Evolutionary conservation across 2,329 filamentous ascomycete genomes (phyloP), one percentile per base, ranked within the genome.

Genomic region (Alternaria arborescens): DNA sequence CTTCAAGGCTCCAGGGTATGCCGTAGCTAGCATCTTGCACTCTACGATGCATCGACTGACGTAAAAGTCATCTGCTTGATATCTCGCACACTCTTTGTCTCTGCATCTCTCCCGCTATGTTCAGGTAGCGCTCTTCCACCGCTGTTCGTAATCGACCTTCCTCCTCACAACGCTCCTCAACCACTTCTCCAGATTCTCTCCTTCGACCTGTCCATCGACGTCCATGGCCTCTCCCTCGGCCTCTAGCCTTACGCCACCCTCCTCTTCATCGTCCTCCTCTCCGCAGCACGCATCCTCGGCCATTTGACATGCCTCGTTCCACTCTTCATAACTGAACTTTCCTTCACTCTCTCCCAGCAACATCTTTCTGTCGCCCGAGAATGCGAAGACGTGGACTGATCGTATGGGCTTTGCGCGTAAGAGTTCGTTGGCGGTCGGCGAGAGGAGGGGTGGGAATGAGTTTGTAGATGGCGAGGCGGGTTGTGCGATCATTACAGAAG

Each of bases 301-400:
- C 44, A 83, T 81, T 62, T 89, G 84, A 66, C 89, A 87, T 18
- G 91, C 87, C 43, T 84, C 81, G 57, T 93, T 87, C 93, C 94
- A 97, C 65, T 90, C 89, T 14, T 88, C 84, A 66, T 91, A 83
- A 47, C 87, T 87, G 74, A 97, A 98, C 4, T 81, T 80, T 0
- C 94, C 94, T 71, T 94, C 88, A 71, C 93, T 97, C 79, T 97
- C 91, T 34, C 87, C 89, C 42, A 97, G 79, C 22, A 97, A 80
- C 52, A 97, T 81, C 60, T 92, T 88, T 8, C 89, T 87, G n/a
- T 76, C 63, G 4, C 69, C 72, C 0, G 89, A 90, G 76, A 95
- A 97, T 6, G 89, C 90, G 59, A 97, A 84, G n/a, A 91, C 92
- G 75, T 97, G 94, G 22, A 92, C 80, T 5, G 93, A 96, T 74